phyloP scores from a whole-genome alignment of 2,329 filamentous ascomycete genomes.

The Escovopsis sp. region DNA sequence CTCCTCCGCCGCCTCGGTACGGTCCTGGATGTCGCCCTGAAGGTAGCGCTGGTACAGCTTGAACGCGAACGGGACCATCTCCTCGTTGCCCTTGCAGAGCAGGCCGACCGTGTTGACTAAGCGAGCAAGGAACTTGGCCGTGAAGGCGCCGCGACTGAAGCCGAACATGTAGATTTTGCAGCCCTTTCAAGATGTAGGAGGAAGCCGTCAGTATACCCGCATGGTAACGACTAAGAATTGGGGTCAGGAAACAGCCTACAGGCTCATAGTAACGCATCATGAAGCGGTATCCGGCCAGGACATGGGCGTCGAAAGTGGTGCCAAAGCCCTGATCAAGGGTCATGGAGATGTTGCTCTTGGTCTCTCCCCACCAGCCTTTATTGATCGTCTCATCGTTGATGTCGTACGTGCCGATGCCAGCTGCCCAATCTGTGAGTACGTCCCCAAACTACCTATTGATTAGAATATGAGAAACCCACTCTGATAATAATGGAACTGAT shows the following conservation, averaged over 20 bases:
- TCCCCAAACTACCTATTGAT: too few relatives aligned
- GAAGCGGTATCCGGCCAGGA: slow-evolving; percentile 38
- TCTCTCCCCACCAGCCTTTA: slow-evolving; percentile 18
- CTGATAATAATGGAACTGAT: slow-evolving; percentile 36
- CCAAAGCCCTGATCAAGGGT: slow-evolving; percentile 29
- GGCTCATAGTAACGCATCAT: slow-evolving; percentile 37
- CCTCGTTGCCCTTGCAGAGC: slow-evolving; percentile 36
- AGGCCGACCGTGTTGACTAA: slow-evolving; percentile 36
- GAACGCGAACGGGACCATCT: slow-evolving; percentile 37
- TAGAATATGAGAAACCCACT: too few relatives aligned
- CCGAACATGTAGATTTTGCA: slow-evolving; percentile 41
- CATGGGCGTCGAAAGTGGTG: slow-evolving; percentile 34
- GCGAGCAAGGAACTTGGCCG: slow-evolving; percentile 35
- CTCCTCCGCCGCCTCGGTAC: slow-evolving; percentile 10
- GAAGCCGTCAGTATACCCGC: too few relatives aligned
- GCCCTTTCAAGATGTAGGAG: slow-evolving; percentile 16
- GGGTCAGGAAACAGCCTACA: slow-evolving; percentile 12
- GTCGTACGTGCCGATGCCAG: slow-evolving; percentile 36
- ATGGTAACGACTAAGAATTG: background rate
- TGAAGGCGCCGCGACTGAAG: slow-evolving; percentile 37
- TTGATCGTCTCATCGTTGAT: slow-evolving; percentile 27
- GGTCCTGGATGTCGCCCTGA: slow-evolving; percentile 22
- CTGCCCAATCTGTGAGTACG: slow-evolving; percentile 9
- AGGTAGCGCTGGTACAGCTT: slow-evolving; percentile 28
- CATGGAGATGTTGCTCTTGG: slow-evolving; percentile 22